Evolutionary conservation across 371 early-diverging fungal genomes (phyloP), one percentile per base, ranked within the genome.

Genomic region (Mucor saturninus): DNA sequence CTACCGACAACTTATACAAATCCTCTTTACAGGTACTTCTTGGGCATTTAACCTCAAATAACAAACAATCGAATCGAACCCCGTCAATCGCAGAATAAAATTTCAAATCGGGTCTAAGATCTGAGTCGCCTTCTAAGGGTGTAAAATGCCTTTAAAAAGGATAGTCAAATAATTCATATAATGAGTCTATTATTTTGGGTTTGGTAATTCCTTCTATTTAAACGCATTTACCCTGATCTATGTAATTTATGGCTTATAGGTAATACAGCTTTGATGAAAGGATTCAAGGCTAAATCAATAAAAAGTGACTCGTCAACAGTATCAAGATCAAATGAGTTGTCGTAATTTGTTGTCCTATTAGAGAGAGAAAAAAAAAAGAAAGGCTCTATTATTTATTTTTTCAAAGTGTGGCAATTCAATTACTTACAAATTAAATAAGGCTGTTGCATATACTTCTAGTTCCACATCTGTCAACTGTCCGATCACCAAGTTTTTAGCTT

Each of bases 401-500:
- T 59, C 52, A 40, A 59, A 51, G 42, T 59, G 31, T 59, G 14
- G 38, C 28, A 28, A 37, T 59, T 52, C 60, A n/a, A 30, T 62
- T 30, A 62, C 62, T 62, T 62, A 62, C 62, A 62, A 56, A 62
- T 62, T 40, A 40, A 49, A 62, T 30, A 56, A 4, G 30, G 40
- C 50, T 55, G 50, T 56, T 31, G 62, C 55, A 50, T 63, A 51
- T 6, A 43, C 21, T 62, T 56, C 63, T 1, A 62, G 42, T 39
- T 62, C 52, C 3, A 39, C 53, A 31, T 54, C 54, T 64, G 59
- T 21, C 32, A 64, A 54, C 45, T 58, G 65, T 54, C 39, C 40
- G 28, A 58, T 59, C 35, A 46, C 54, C 55, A 64, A 54, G 46
- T 59, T 40, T 59, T 64, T 65, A 48, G 65, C 59, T 59, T 65